Percentiles rank a stretch among this genome's conserved stretches.
Conservation (phyloP, 2,329 filamentous ascomycete genomes). For the Talaromyces sp. region DNA sequence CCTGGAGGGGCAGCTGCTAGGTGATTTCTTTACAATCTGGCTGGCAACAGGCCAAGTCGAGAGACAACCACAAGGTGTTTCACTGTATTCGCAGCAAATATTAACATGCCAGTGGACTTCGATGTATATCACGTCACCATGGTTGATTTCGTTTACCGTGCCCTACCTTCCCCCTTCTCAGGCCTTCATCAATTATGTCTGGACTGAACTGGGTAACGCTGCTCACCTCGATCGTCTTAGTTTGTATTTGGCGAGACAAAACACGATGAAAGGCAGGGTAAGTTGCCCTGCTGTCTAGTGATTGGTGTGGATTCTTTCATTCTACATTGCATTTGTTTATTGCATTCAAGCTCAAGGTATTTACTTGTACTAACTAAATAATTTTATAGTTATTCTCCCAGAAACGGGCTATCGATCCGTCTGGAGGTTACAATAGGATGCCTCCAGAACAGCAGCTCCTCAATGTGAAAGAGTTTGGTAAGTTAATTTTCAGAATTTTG, state of each 20-base stretch:
- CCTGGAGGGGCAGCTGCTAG: background rate
- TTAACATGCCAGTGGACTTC: background rate
- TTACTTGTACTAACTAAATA: too few species aligned
- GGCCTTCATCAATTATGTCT: background rate
- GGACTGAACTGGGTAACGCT: background rate
- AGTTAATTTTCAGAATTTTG: too few species aligned
- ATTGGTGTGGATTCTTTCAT: too few species aligned
- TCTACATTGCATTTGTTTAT: too few species aligned
- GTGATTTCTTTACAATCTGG: background rate
- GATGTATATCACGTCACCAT: too few species aligned
- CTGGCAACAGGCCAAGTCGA: background rate
- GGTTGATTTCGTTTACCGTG: background rate
- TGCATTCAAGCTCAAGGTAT: too few species aligned
- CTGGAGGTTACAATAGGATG: background rate
- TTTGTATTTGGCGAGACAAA: background rate
- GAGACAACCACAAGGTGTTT: background rate
- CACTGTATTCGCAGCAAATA: background rate
- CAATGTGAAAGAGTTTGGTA: background rate
- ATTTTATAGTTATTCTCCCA: background rate
- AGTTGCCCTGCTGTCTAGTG: too few species aligned
- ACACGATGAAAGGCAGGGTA: background rate
- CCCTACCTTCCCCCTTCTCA: background rate
- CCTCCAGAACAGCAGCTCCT: conserved; percentile 5
- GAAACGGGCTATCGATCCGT: background rate
- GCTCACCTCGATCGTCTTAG: background rate